Evolutionary conservation across 805 yeast genomes (phyloP).

Genomic region (Lipomyces sp.): DNA sequence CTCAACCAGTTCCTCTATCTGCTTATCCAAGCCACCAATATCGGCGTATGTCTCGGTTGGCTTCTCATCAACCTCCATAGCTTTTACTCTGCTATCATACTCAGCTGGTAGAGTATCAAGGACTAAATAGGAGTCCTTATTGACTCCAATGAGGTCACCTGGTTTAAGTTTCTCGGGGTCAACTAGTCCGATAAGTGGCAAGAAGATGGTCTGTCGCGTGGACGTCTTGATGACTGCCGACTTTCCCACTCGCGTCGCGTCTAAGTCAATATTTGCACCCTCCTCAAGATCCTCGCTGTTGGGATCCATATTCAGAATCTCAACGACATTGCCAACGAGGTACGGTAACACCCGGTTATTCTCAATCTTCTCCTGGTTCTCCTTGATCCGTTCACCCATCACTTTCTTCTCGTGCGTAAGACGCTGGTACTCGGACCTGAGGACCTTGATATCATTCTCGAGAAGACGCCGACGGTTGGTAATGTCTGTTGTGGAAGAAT

Average conservation of each 20-base stretch:
- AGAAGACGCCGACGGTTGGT: conserved; percentile 82
- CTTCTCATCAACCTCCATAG: conserved; percentile 99
- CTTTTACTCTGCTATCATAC: conserved; percentile 96
- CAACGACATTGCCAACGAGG: conserved; percentile 95
- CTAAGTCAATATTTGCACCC: conserved; percentile 94
- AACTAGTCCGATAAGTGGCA: conserved; percentile 94
- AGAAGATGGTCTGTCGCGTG: conserved; percentile 94
- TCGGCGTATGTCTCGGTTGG: conserved; percentile 97
- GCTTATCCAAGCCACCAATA: conserved; percentile 98
- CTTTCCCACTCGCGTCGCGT: conserved; percentile 88
- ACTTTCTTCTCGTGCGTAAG: conserved; percentile 89
- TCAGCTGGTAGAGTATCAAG: conserved; percentile 95
- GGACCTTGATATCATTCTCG: conserved; percentile 94
- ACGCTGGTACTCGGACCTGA: conserved; percentile 89
- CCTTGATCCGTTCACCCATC: conserved; percentile 92
- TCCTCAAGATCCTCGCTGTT: conserved; percentile 78
- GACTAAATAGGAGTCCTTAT: conserved; percentile 92
- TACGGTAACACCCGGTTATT: conserved; percentile 96
- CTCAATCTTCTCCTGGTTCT: conserved; percentile 92
- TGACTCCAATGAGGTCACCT: conserved; percentile 97
- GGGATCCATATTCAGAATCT: conserved; percentile 83
- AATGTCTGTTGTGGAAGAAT: conserved; percentile 79
- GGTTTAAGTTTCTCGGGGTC: conserved; percentile 92
- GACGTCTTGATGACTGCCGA: conserved; percentile 98
- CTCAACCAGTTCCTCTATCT: conserved; percentile 96